Percentiles rank a stretch among this genome's conserved stretches.
Conservation (phyloP, 495 filamentous ascomycete species). For the Neurospora tetrasperma region DNA sequence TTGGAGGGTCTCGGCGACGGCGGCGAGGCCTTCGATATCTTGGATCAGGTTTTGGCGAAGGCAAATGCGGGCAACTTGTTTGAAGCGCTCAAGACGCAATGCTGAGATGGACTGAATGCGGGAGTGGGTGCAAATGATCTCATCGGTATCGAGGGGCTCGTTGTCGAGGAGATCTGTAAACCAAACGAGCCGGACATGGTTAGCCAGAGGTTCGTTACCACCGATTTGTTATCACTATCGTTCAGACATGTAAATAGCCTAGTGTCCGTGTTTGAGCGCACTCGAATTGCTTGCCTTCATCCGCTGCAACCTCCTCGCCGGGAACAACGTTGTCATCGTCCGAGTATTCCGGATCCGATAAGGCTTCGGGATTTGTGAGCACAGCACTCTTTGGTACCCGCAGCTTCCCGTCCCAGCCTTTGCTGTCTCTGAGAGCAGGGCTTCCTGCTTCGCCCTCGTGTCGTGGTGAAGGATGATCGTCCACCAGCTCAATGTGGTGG, state of each 20-base stretch:
- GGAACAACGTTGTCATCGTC: constrained; percentile 67
- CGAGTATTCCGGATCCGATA: constrained; percentile 76
- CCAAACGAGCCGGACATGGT: not conserved
- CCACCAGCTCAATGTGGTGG: constrained; percentile 32
- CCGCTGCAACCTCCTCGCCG: constrained; percentile 66
- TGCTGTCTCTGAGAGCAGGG: constrained; percentile 46
- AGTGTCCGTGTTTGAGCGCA: not conserved
- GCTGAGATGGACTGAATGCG: constrained; percentile 71
- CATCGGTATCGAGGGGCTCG: constrained; percentile 46
- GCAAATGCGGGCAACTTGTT: constrained; percentile 67
- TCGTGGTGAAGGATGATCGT: constrained; percentile 28
- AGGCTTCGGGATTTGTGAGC: constrained; percentile 63
- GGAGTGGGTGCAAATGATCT: constrained; percentile 83
- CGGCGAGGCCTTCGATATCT: constrained; percentile 59
- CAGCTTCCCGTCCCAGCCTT: constrained; percentile 91
- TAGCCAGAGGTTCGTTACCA: not conserved
- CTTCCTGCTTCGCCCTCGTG: constrained; percentile 30
- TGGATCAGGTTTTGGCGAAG: constrained; percentile 89
- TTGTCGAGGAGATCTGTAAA: constrained; percentile 44
- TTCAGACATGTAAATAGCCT: not conserved
- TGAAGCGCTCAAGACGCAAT: constrained; percentile 73
- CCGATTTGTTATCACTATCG: not conserved
- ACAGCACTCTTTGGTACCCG: constrained; percentile 53
- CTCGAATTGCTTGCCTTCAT: constrained; percentile 52
- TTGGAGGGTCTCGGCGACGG: constrained; percentile 51